phyloP scores from a whole-genome alignment of 495 filamentous ascomycete species.

The Hypoxylon fuscum region DNA sequence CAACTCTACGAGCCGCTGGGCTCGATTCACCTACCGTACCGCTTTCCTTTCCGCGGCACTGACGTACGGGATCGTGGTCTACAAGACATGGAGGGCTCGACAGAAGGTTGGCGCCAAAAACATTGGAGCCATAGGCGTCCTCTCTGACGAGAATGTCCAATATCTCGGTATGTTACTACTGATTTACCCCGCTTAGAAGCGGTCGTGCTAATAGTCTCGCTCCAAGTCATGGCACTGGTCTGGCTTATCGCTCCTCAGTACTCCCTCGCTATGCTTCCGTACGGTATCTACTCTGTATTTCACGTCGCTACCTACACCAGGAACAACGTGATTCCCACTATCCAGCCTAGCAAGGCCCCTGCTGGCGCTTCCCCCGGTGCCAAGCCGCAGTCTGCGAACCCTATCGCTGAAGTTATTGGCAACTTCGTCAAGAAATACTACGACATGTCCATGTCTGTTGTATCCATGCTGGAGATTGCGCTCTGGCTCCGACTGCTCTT shows the following conservation, averaged over 20 bases:
- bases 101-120: conserved; percentile 69
- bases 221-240: conserved; percentile 86
- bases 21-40: conserved; percentile 83
- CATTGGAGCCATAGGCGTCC: conserved; percentile 67
- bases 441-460: conserved; percentile 85
- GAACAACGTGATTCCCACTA: conserved; percentile 72
- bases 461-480: conserved; percentile 76
- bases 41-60: conserved; percentile 87
- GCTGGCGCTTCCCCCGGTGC: conserved; percentile 66
- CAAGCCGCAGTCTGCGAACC: conserved; percentile 70
- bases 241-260: conserved; percentile 95
- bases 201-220: conserved; percentile 10
- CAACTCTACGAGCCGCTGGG: conserved; percentile 77
- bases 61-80: conserved; percentile 99
- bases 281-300: conserved; percentile 97
- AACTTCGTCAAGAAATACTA: conserved; percentile 98
- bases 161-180: conserved; percentile 82
- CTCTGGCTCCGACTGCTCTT: conserved; percentile 85
- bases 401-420: conserved; percentile 82
- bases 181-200: not conserved
- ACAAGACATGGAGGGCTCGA: conserved; percentile 92
- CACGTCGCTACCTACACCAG: conserved; percentile 90
- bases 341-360: conserved; percentile 59
- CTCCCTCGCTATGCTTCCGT: conserved; percentile 88
- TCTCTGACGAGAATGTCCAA: conserved; percentile 94